Percentiles rank a stretch among this genome's conserved stretches.
phyloP scores from a whole-genome alignment of 2,329 filamentous ascomycete species.

The Cercospora janseana region DNA sequence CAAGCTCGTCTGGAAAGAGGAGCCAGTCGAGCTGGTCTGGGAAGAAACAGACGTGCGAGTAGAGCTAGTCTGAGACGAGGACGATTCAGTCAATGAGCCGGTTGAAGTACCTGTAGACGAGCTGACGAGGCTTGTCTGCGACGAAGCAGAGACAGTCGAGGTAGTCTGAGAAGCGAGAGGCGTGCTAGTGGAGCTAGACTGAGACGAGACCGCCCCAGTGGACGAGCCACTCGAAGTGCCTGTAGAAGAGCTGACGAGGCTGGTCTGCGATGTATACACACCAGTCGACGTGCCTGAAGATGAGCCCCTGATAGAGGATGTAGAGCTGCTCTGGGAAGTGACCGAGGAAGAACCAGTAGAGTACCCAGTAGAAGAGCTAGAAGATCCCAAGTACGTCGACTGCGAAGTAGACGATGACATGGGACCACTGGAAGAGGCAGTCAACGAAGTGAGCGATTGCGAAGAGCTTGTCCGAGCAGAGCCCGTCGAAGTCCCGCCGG shows the following conservation, averaged over 20 bases:
- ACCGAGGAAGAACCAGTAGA: not conserved
- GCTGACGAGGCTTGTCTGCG: not conserved
- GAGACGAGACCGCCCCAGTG: not conserved
- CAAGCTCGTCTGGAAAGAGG: not conserved
- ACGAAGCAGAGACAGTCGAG: not conserved
- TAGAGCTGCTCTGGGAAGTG: not conserved
- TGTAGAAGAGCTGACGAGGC: not conserved
- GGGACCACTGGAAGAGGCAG: too few species aligned
- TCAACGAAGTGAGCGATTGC: too few species aligned
- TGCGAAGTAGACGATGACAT: not conserved
- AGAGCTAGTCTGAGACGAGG: conserved; percentile 1
- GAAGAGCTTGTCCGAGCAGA: not conserved
- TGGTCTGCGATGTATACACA: too few species aligned
- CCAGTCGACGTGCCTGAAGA: too few species aligned
- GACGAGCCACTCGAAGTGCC: too few species aligned
- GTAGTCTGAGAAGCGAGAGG: not conserved
- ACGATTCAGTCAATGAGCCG: too few species aligned
- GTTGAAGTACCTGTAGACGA: not conserved
- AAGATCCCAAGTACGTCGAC: not conserved
- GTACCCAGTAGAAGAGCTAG: not conserved
- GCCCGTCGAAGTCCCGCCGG: not conserved
- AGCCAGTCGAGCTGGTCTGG: not conserved
- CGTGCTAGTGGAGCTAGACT: not conserved
- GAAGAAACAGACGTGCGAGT: not conserved
- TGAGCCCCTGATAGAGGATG: not conserved